These are phyloP conservation scores for Penicillium sp. DNA, from an alignment of 2,329 filamentous ascomycete species.

Conservation along the genomic window DNA sequence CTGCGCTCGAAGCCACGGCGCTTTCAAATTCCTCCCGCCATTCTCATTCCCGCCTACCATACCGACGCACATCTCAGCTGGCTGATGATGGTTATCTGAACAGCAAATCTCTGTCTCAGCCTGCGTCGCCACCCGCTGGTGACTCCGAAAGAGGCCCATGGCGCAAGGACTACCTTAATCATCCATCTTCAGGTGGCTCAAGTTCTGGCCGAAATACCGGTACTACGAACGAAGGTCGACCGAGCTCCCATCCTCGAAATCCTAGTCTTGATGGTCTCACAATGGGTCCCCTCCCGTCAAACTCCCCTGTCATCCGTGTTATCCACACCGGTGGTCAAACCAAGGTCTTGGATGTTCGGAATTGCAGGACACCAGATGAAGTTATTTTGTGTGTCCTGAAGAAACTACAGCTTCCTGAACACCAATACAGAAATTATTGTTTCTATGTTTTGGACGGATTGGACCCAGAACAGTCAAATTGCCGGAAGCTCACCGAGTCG, in stretches of 20 bases:
- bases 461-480: slow-evolving; percentile 77
- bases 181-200: slow-evolving; percentile 53
- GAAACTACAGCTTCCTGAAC: slow-evolving; percentile 84
- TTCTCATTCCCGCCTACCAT: slow-evolving; percentile 55
- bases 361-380: slow-evolving; percentile 87
- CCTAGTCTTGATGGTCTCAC: slow-evolving; percentile 82
- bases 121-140: slow-evolving; percentile 64
- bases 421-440: slow-evolving; percentile 91
- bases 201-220: slow-evolving; percentile 54
- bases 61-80: slow-evolving; percentile 60
- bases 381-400: slow-evolving; percentile 85
- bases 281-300: slow-evolving; percentile 78
- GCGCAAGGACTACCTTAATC: slow-evolving; percentile 55
- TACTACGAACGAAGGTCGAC: slow-evolving; percentile 64
- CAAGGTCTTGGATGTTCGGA: slow-evolving; percentile 89
- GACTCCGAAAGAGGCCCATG: slow-evolving; percentile 42
- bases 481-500: slow-evolving; percentile 76
- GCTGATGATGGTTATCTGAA: slow-evolving; percentile 44
- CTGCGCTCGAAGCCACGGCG: slow-evolving; percentile 66
- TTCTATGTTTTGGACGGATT: slow-evolving; percentile 89
- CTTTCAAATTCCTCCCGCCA: slow-evolving; percentile 64
- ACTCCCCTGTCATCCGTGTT: slow-evolving; percentile 86
- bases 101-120: slow-evolving; percentile 61
- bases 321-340: slow-evolving; percentile 90
- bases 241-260: slow-evolving; percentile 71